Base-by-base conservation (phyloP, 1,284 basidiomycete species). In the Sporisorium sorghi region DNA sequence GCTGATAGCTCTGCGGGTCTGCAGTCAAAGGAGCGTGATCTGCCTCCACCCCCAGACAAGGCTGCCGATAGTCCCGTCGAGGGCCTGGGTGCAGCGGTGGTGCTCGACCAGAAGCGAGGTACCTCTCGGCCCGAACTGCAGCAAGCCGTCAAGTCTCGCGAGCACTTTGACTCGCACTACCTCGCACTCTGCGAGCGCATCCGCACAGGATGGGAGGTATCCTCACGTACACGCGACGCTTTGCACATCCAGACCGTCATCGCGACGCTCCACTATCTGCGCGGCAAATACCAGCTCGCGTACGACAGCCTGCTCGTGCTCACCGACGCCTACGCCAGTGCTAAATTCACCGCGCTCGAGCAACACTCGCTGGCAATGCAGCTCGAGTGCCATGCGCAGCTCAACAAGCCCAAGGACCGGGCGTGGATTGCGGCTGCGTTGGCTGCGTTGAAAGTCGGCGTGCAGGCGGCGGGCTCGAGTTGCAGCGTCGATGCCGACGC, bases 241-340 rank as follows among this genome's bases (percentile, higher is more conserved):
- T 85, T 95, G 43, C 91, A 91, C 78, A 86, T 97, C 47, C 92
- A 93, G 78, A 91, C 91, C 2, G 90, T 89, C 77, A 87, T 97
- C 3, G 94, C 94, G 0, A 91, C 91, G 9, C 88, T 98, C 21
- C 92, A 97, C 76, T 85, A 91, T 24, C 39, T 71, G 54, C 64
- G 42, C 43, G 28, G 48, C 35, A 43, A 54, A 23, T 43, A 68
- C 65, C 39, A 70, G n/a, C 17, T 52, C 17, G 69, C 67, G 1
- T 63, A 58, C 44, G 58, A 54, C 14, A 52, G 54, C 17, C 52
- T 74, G 68, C 33, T 35, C 8, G 56, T 23, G 57, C 43, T 64
- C 54, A 70, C 71, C 1, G 56, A 66, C 23, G 37, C 43, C 6
- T 79, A 94, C 91, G 17, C 88, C 35, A 79, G 81, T 17, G 61